Evolutionary conservation across 768 basidiomycete species (phyloP).

Genomic region (Solioccasus polychromus): DNA sequence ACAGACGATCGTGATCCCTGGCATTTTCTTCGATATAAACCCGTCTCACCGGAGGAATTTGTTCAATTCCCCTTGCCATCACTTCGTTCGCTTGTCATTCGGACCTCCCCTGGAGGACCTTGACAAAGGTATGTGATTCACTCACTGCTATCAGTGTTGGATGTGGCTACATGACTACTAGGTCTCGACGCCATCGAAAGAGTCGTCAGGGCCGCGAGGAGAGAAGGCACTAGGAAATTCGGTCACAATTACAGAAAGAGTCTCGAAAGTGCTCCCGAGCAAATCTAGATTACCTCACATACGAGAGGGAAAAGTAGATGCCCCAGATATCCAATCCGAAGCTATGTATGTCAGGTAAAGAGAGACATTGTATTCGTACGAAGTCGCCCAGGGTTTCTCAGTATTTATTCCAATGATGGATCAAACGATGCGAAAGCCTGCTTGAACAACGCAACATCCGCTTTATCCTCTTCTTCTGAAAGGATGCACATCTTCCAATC

Average conservation of each 20-base stretch:
- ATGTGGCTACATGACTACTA: constrained; percentile 20
- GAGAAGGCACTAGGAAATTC: constrained; percentile 55
- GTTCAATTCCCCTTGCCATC: constrained; percentile 87
- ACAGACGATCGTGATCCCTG: constrained; percentile 87
- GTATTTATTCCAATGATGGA: constrained; percentile 35
- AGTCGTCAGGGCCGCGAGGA: constrained; percentile 68
- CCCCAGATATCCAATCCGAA: no score
- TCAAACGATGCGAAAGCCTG: constrained; percentile 75
- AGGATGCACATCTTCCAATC: constrained; percentile 93
- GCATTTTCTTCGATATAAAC: constrained; percentile 83
- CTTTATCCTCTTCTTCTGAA: constrained; percentile 80
- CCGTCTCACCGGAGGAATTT: constrained; percentile 83
- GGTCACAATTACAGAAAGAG: constrained; percentile 73
- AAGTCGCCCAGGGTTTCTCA: no score
- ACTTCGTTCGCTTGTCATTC: constrained; percentile 85
- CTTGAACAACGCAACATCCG: constrained; percentile 83
- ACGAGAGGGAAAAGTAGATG: no score
- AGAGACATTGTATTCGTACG: constrained; percentile 1
- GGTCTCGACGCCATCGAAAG: constrained; percentile 85
- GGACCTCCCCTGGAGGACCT: constrained; percentile 79
- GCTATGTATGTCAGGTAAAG: neutral
- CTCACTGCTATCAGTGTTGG: neutral
- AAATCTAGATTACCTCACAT: constrained; percentile 29
- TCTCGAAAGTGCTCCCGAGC: constrained; percentile 34
- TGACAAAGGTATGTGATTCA: constrained; percentile 55